Evolutionary conservation across 106 monocot genomes (phyloP).

Genomic region (Platanthera zijinensis): DNA sequence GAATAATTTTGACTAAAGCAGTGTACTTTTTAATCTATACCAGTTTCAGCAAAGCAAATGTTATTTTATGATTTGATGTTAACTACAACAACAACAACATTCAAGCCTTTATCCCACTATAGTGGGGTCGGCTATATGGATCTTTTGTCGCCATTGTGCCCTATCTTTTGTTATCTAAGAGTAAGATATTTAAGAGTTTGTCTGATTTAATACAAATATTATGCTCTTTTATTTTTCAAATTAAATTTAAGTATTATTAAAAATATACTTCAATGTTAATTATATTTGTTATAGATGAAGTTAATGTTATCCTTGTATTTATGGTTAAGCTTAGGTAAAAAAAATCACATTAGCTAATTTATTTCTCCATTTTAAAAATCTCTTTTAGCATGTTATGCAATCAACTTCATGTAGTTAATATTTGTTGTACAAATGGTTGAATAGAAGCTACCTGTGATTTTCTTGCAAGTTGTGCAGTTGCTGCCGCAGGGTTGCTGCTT

Average conservation of each 20-base stretch:
- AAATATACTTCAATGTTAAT: too few relatives aligned
- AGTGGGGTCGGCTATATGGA: too few relatives aligned
- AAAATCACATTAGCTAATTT: neutral
- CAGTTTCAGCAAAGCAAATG: neutral
- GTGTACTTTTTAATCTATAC: too few relatives aligned
- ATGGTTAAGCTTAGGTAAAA: neutral
- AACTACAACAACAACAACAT: neutral
- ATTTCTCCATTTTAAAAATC: neutral
- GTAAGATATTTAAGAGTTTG: too few relatives aligned
- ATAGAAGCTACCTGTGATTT: slow-evolving; percentile 6
- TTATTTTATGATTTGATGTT: neutral
- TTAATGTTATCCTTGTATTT: too few relatives aligned
- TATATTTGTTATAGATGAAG: too few relatives aligned
- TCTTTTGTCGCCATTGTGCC: too few relatives aligned
- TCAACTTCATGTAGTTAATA: neutral
- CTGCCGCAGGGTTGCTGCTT: slow-evolving; percentile 1
- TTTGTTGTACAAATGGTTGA: neutral
- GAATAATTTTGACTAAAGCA: neutral
- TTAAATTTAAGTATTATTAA: too few relatives aligned
- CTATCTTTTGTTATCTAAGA: too few relatives aligned
- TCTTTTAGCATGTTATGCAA: neutral
- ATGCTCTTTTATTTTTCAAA: too few relatives aligned
- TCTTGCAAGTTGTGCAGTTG: slow-evolving; percentile 14
- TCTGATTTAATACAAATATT: too few relatives aligned
- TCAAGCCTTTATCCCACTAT: neutral